Evolutionary conservation across 352 stramenopile genomes (phyloP).

Genomic region (Pythium graminicola): DNA sequence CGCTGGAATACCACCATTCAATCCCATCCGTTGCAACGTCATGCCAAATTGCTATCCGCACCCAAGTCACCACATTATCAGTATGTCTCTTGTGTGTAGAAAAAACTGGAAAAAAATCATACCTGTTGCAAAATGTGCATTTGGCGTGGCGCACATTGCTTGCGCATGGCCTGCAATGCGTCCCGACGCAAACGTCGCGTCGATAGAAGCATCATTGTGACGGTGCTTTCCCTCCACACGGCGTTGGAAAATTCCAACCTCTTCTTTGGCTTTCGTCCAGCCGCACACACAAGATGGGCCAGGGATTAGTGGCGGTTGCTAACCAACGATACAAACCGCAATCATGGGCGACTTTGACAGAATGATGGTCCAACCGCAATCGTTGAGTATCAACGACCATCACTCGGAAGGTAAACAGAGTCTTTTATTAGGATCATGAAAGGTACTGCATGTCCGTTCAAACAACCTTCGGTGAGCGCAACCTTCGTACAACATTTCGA

Average conservation of each 20-base stretch:
- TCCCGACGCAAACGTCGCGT: conserved; percentile 64
- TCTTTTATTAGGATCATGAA: conserved; percentile 1
- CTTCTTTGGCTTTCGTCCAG: conserved; percentile 24
- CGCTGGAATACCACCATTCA: conserved; percentile 30
- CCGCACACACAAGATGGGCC: conserved; percentile 11
- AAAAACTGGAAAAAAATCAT: not conserved
- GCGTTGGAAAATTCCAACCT: conserved; percentile 17
- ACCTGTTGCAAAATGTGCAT: conserved; percentile 76
- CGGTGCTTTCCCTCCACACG: conserved; percentile 3
- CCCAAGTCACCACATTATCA: not conserved
- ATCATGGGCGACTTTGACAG: conserved; percentile 3
- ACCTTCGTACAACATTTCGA: conserved; percentile 9
- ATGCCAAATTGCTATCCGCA: conserved; percentile 50
- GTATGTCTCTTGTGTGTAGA: not conserved
- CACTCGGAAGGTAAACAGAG: conserved; percentile 4
- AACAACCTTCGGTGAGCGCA: not conserved
- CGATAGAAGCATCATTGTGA: conserved; percentile 33
- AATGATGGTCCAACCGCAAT: conserved; percentile 14
- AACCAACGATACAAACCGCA: conserved; percentile 22
- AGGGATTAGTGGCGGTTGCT: too few relatives aligned
- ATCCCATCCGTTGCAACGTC: conserved; percentile 50
- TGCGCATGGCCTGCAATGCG: conserved; percentile 40
- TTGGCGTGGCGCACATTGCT: conserved; percentile 46
- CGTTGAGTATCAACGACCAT: conserved; percentile 1
- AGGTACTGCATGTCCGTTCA: not conserved